Percentiles rank a stretch among this genome's conserved stretches.
phyloP scores from a whole-genome alignment of 139 green algal genomes.

The Penium margaritaceum region DNA sequence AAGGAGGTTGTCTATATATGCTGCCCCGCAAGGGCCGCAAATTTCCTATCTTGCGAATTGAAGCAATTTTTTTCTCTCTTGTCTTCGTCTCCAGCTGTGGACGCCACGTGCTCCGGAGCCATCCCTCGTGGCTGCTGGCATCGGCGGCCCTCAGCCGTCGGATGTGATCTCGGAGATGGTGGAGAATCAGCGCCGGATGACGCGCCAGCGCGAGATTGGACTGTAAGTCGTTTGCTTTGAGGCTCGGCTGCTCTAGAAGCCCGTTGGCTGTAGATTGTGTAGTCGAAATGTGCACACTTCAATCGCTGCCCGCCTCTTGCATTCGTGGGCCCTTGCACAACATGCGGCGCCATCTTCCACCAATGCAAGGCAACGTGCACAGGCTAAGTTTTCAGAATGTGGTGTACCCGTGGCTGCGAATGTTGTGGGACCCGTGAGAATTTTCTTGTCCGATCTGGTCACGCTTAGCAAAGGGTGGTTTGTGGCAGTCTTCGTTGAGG shows the following conservation, averaged over 20 bases:
- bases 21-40: too few relatives aligned
- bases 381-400: too few relatives aligned
- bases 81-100: slow-evolving; percentile 29
- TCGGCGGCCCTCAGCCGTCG: slow-evolving; percentile 7
- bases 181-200: slow-evolving; percentile 37
- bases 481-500: too few relatives aligned
- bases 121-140: neutral
- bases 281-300: too few relatives aligned
- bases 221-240: neutral
- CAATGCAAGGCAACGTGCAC: neutral
- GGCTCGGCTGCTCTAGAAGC: neutral
- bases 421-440: too few relatives aligned
- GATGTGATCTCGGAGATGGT: slow-evolving; percentile 15
- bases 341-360: neutral
- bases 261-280: too few relatives aligned
- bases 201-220: slow-evolving; percentile 11
- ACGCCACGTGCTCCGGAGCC: slow-evolving; percentile 1
- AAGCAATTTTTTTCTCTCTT: too few relatives aligned
- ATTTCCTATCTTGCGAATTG: neutral
- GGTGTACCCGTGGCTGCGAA: too few relatives aligned
- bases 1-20: too few relatives aligned
- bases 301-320: neutral
- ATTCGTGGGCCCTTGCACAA: neutral
- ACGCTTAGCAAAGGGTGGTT: too few relatives aligned
- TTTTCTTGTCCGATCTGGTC: too few relatives aligned